These are phyloP conservation scores for Neurospora sp. DNA, from an alignment of 495 filamentous ascomycete genomes.

Conservation along the genomic window DNA sequence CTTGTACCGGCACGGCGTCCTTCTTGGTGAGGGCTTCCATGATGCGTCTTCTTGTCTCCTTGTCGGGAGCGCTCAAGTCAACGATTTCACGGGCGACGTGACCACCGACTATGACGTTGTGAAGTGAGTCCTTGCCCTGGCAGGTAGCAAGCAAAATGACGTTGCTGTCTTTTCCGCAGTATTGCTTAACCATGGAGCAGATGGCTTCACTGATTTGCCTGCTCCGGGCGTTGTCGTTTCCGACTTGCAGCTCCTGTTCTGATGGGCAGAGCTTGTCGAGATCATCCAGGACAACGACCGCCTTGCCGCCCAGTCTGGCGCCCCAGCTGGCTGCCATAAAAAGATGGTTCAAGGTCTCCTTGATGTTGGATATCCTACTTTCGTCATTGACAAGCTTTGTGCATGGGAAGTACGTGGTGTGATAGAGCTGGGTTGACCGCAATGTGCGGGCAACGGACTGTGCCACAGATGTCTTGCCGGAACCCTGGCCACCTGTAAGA, in stretches of 20 bases:
- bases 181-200: slow-evolving; percentile 71
- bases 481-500: slow-evolving; percentile 75
- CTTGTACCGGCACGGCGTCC: slow-evolving; percentile 30
- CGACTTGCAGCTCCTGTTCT: slow-evolving; percentile 87
- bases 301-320: slow-evolving; percentile 68
- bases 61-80: slow-evolving; percentile 78
- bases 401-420: slow-evolving; percentile 74
- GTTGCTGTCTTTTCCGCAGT: slow-evolving; percentile 59
- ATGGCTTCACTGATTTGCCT: slow-evolving; percentile 85
- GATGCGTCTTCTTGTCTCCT: slow-evolving; percentile 75
- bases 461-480: slow-evolving; percentile 74
- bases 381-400: slow-evolving; percentile 79
- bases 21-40: slow-evolving; percentile 58
- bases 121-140: slow-evolving; percentile 79
- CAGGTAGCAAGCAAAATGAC: slow-evolving; percentile 87
- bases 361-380: slow-evolving; percentile 75
- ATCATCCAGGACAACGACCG: slow-evolving; percentile 83
- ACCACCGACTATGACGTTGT: slow-evolving; percentile 68
- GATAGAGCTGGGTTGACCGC: slow-evolving; percentile 55
- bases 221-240: slow-evolving; percentile 82
- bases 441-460: slow-evolving; percentile 53
- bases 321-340: slow-evolving; percentile 89
- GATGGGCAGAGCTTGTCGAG: slow-evolving; percentile 83
- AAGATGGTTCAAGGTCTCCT: slow-evolving; percentile 70
- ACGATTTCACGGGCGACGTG: slow-evolving; percentile 77